Base-by-base conservation (phyloP, 768 basidiomycete species). In the Suillus luteus region DNA sequence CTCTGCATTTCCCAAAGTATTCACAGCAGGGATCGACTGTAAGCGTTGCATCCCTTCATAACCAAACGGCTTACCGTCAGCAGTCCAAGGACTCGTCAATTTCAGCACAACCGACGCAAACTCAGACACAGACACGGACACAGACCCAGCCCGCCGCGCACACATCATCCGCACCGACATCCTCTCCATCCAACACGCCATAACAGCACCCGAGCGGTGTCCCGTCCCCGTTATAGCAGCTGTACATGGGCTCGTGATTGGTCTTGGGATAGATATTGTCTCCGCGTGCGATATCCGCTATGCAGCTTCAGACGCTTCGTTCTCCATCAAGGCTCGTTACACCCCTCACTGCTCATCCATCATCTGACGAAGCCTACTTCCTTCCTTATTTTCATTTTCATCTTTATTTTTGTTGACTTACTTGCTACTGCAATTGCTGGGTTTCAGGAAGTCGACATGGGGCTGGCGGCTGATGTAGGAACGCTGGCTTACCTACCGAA, bases 11-110 rank as follows among this genome's bases (percentile, higher is more conserved):
- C 85, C 88, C 0, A 93, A 90, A 72, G 74, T 86, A 5, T 96
- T 94, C 72, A 90, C 90, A 0, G 94, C 92, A 1, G 95, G 95
- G 0, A 74, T 96, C 7, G 95, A 96, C 72, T 72, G 94, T 92
- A 66, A 66, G 84, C 69, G 43, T 37, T 24, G 5, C 48, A 27
- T 27, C 27, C 27, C 27, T 27, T 27, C 27, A 27, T 2, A 27
- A 27, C 27, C 27, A 2, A 27, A 19, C 19, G 6, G 0, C 24
- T 11, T 7, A 61, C n/a, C n/a, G n/a, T n/a, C n/a, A n/a, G n/a
- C 17, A 64, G 59, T 59, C 64, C 43, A 59, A 59, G 22, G 66
- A 82, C 77, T 82, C 37, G 65, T 67, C 19, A 74, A 70, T 15
- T 35, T 67, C 3, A 55, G 49, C 38, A 14, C 1, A 41, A 14